Evolutionary conservation across 176 grass and related monocot genomes (phyloP).

Genomic region (Puccinellia tenuiflora): DNA sequence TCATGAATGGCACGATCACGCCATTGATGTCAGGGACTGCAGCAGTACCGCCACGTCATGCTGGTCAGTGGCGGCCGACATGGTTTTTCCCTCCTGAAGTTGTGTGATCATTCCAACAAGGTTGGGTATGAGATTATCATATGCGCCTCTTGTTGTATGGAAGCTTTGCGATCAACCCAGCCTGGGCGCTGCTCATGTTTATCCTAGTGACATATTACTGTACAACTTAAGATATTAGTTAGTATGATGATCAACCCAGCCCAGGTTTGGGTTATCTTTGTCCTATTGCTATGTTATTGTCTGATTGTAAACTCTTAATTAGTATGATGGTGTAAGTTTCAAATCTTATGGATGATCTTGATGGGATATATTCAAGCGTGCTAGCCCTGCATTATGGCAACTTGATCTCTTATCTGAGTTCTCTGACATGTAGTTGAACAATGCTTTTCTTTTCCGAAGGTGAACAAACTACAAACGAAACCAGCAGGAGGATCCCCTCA

Average conservation of each 20-base stretch:
- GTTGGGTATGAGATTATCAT: neutral
- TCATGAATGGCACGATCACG: neutral
- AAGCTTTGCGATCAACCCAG: neutral
- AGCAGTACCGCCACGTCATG: neutral
- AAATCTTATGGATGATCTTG: neutral
- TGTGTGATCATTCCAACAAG: neutral
- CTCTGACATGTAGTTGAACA: neutral
- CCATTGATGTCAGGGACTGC: neutral
- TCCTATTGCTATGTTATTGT: neutral
- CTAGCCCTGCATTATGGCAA: too few relatives aligned
- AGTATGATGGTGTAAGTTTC: neutral
- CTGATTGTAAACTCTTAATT: neutral
- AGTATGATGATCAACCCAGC: neutral
- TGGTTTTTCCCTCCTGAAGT: neutral
- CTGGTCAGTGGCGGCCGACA: neutral
- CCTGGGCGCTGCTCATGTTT: neutral
- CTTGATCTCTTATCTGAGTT: neutral
- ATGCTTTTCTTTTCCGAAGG: neutral
- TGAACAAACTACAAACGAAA: neutral
- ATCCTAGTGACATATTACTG: neutral
- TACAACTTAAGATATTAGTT: neutral
- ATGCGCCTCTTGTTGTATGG: neutral
- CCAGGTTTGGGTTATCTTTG: neutral
- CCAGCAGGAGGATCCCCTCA: too few relatives aligned
- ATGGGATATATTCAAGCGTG: neutral